These are phyloP conservation scores for Atkinsonella hypoxylon DNA, from an alignment of 2,329 filamentous ascomycete genomes.

Conservation along the genomic window DNA sequence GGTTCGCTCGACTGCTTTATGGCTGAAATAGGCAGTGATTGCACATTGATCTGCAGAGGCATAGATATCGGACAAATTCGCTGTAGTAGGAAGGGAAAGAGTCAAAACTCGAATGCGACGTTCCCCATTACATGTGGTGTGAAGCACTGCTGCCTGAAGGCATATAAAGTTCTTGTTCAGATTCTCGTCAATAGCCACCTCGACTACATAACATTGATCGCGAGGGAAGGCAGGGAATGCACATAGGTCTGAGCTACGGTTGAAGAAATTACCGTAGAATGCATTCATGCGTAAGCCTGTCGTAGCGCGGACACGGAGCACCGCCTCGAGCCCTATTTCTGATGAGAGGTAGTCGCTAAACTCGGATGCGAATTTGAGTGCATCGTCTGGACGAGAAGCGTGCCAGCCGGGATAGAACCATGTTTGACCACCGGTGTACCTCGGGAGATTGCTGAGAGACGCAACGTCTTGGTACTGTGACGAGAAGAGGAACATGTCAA, in stretches of 20 bases:
- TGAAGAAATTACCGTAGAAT: conserved; percentile 99
- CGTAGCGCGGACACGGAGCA: conserved; percentile 87
- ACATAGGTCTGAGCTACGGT: conserved; percentile 91
- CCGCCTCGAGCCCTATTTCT: conserved; percentile 91
- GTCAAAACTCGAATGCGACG: conserved; percentile 91
- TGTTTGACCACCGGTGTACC: conserved; percentile 94
- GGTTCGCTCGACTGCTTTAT: conserved; percentile 91
- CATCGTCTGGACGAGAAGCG: conserved; percentile 83
- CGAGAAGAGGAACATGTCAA: conserved; percentile 96
- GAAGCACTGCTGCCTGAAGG: conserved; percentile 85
- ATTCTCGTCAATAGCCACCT: conserved; percentile 94
- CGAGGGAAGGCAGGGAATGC: conserved; percentile 96
- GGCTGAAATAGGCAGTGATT: conserved; percentile 86
- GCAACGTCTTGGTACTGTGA: conserved; percentile 96
- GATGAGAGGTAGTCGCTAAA: conserved; percentile 95
- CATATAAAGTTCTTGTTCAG: conserved; percentile 86
- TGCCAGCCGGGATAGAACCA: conserved; percentile 99
- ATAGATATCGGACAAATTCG: conserved; percentile 81
- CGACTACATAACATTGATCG: conserved; percentile 94
- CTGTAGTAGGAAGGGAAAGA: conserved; percentile 82
- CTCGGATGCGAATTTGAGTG: conserved; percentile 93
- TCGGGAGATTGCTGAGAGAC: conserved; percentile 84
- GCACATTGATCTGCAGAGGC: conserved; percentile 91
- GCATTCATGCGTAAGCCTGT: conserved; percentile 93
- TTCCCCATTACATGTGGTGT: conserved; percentile 97